These are phyloP conservation scores for Colletotrichum plurivorum DNA, from an alignment of 2,329 filamentous ascomycete genomes.

Conservation along the genomic window DNA sequence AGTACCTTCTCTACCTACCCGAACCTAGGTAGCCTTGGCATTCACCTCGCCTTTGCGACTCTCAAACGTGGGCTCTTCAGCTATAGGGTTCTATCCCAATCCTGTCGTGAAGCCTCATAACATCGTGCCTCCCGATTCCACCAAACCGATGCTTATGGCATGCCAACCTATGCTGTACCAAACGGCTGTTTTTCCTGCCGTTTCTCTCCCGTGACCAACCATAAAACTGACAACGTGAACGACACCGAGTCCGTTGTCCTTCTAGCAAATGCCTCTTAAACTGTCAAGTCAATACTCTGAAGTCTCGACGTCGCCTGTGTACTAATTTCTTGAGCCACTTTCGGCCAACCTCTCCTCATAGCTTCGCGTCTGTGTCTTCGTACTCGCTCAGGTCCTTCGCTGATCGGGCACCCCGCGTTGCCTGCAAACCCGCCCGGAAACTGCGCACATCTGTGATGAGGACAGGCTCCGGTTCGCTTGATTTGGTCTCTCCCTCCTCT, in stretches of 20 bases:
- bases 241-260: conserved; percentile 27
- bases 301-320: conserved; percentile 26
- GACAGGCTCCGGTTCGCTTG: conserved; percentile 57
- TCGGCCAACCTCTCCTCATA: conserved; percentile 62
- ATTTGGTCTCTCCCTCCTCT: conserved; percentile 51
- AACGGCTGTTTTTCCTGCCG: conserved; percentile 8
- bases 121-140: conserved; percentile 20
- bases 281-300: conserved; percentile 2
- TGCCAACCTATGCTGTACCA: conserved; percentile 6
- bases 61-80: conserved; percentile 2
- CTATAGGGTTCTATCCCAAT: conserved; percentile 20
- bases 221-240: background rate
- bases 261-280: conserved; percentile 35
- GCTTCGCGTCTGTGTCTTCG: conserved; percentile 87
- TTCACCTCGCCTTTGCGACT: background rate
- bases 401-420: conserved; percentile 80
- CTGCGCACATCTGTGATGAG: conserved; percentile 83
- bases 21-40: background rate
- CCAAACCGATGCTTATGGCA: conserved; percentile 8
- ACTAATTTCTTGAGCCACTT: conserved; percentile 8
- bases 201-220: conserved; percentile 5
- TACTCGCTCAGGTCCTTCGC: conserved; percentile 85
- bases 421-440: conserved; percentile 82
- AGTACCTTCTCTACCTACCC: background rate
- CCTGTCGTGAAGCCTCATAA: conserved; percentile 33